A percentile compares a stretch with the other conserved stretches of the same genome.
Conservation (phyloP, 1,284 basidiomycete genomes). For the Gastroboletus turbinatus region DNA sequence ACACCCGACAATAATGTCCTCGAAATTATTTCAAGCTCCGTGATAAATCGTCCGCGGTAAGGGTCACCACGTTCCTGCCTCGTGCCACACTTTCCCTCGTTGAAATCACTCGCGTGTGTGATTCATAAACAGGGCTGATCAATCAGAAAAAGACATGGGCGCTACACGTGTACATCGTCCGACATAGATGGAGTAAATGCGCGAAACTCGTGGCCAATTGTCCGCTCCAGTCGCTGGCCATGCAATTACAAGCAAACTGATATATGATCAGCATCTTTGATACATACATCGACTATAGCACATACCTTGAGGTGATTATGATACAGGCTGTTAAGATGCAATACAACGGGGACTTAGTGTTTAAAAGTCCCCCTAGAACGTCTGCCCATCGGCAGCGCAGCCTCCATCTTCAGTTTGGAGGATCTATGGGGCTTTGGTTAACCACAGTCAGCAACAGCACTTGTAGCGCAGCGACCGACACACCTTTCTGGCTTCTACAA, state of each 20-base stretch:
- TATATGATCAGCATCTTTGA: slow-evolving; percentile 1
- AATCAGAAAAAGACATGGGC: slow-evolving; percentile 1
- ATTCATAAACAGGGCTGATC: slow-evolving; percentile 4
- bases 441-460: slow-evolving; percentile 7
- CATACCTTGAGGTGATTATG: slow-evolving; percentile 20
- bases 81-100: slow-evolving; percentile 17
- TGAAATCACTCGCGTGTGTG: slow-evolving; percentile 25
- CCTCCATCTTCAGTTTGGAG: slow-evolving; percentile 14
- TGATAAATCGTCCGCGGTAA: slow-evolving; percentile 12
- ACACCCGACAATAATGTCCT: neutral
- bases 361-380: slow-evolving; percentile 29
- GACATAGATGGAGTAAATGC: slow-evolving; percentile 7
- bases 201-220: neutral
- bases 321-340: slow-evolving; percentile 21
- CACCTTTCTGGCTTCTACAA: slow-evolving; percentile 31
- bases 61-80: slow-evolving; percentile 27
- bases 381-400: neutral
- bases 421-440: slow-evolving; percentile 22
- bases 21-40: slow-evolving; percentile 16
- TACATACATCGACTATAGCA: neutral
- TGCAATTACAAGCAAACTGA: slow-evolving; percentile 13
- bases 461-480: slow-evolving; percentile 2
- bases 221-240: slow-evolving; percentile 13
- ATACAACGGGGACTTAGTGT: slow-evolving; percentile 26
- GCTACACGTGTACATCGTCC: slow-evolving; percentile 21